Percentiles rank a stretch among this genome's conserved stretches.
phyloP scores from a whole-genome alignment of 306 rosid genomes.

The Luffa aegyptiaca region DNA sequence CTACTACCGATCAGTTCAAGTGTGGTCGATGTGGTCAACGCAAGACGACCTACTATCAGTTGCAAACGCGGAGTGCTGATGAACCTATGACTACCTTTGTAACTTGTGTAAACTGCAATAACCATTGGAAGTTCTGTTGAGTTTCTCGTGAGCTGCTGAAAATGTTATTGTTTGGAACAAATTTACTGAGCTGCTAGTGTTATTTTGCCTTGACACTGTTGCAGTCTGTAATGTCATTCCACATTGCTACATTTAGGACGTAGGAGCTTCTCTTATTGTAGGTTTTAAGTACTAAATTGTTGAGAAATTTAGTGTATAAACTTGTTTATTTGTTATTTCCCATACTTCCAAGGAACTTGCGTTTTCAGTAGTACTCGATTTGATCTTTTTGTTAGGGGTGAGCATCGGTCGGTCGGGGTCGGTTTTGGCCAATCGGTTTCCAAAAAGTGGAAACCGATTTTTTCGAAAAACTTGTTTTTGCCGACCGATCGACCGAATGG shows the following conservation, averaged over 20 bases:
- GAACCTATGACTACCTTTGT: constrained; percentile 99
- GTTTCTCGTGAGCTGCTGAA: constrained; percentile 14
- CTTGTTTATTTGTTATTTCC: not conserved
- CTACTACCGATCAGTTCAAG: constrained; percentile 87
- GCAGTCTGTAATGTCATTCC: constrained; percentile 14
- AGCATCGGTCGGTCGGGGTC: no score
- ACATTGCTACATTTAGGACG: constrained; percentile 11
- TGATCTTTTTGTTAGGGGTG: no score
- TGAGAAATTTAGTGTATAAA: constrained; percentile 12
- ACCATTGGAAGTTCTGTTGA: constrained; percentile 98
- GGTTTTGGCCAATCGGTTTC: no score
- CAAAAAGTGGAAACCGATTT: no score
- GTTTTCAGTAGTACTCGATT: not conserved
- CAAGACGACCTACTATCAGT: constrained; percentile 85
- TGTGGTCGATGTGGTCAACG: constrained; percentile 90
- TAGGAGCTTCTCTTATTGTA: not conserved
- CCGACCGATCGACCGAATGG: no score
- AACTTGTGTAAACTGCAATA: constrained; percentile 76
- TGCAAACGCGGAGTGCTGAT: constrained; percentile 99
- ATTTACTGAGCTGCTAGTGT: constrained; percentile 24
- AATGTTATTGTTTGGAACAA: constrained; percentile 21
- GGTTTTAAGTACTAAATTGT: constrained; percentile 9
- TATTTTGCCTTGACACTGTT: constrained; percentile 12
- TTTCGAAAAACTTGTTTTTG: no score
- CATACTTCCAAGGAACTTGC: not conserved